Conservation (phyloP, 2,329 filamentous ascomycete species). For the Aspergillus fumigatiaffinis region DNA sequence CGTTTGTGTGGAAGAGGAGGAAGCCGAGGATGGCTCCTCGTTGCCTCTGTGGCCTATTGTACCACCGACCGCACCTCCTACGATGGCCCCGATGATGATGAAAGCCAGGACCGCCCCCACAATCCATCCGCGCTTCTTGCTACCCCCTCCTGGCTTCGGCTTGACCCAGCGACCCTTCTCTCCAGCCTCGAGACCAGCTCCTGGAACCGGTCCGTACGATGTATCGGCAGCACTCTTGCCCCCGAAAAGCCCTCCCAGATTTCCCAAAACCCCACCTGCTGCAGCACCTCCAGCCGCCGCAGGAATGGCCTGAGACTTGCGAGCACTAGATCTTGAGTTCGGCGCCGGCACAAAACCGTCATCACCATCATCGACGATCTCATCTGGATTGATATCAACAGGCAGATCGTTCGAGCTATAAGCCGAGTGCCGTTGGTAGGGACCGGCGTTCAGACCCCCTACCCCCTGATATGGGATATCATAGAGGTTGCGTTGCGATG, state of each 20-base stretch:
- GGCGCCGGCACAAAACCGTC: conserved; percentile 64
- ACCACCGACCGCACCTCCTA: conserved; percentile 70
- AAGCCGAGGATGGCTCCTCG: conserved; percentile 28
- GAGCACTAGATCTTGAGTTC: conserved; percentile 5
- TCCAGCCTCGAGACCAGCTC: conserved; percentile 23
- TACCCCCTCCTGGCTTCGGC: conserved; percentile 54
- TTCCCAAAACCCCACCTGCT: conserved; percentile 42
- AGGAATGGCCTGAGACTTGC: conserved; percentile 32
- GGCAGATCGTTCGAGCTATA: conserved; percentile 50
- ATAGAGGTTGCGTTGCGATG: conserved; percentile 50
- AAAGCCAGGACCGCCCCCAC: conserved; percentile 64
- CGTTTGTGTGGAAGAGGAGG: conserved; percentile 42
- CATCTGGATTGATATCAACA: conserved; percentile 66
- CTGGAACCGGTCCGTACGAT: conserved; percentile 55
- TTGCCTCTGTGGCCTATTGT: conserved; percentile 56
- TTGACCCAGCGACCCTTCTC: conserved; percentile 67
- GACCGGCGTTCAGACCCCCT: conserved; percentile 54
- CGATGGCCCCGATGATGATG: conserved; percentile 65
- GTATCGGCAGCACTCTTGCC: conserved; percentile 42
- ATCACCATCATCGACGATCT: conserved; percentile 82
- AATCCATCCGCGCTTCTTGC: conserved; percentile 66
- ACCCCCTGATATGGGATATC: conserved; percentile 30
- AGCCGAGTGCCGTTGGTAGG: conserved; percentile 59
- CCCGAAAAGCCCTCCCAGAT: conserved; percentile 38
- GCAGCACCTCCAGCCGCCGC: conserved; percentile 43